Evolutionary conservation across 345 rosid genomes (phyloP).

Genomic region (Dipteronia dyeriana): DNA sequence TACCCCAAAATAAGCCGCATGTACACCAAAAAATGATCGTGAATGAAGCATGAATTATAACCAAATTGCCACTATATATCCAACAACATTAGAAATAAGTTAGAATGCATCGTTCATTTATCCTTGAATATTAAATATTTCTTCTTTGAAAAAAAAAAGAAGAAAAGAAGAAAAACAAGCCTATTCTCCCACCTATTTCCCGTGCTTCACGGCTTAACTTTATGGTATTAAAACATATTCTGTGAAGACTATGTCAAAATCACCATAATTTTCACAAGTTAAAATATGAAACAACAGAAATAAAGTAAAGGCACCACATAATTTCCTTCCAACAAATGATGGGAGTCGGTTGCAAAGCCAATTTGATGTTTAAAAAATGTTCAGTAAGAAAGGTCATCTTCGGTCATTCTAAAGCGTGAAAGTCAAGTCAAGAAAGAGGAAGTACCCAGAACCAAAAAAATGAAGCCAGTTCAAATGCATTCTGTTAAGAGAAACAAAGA

Average conservation of each 20-base stretch:
- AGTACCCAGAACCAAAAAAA: constrained; percentile 98
- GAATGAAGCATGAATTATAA: constrained; percentile 85
- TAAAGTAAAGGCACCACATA: neutral
- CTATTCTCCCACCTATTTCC: neutral
- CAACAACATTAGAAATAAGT: constrained; percentile 18
- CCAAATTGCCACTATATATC: constrained; percentile 93
- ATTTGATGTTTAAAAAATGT: neutral
- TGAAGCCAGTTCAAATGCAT: constrained; percentile 91
- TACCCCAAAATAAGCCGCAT: constrained; percentile 85
- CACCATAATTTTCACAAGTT: neutral
- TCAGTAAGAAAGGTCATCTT: neutral
- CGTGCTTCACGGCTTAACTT: neutral
- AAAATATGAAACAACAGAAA: constrained; percentile 2
- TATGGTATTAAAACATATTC: neutral
- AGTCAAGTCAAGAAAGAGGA: constrained; percentile 33
- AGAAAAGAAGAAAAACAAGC: neutral
- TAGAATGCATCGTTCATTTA: constrained; percentile 7
- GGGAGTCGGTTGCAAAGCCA: constrained; percentile 1
- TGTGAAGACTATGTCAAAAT: neutral
- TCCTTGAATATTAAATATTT: neutral
- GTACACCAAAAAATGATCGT: constrained; percentile 70
- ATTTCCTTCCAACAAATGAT: neutral
- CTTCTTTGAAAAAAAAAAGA: too few relatives aligned
- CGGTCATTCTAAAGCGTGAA: constrained; percentile 10
- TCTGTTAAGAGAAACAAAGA: constrained; percentile 50